phyloP scores from a whole-genome alignment of 441 rosid genomes.

The Populus tomentosa region DNA sequence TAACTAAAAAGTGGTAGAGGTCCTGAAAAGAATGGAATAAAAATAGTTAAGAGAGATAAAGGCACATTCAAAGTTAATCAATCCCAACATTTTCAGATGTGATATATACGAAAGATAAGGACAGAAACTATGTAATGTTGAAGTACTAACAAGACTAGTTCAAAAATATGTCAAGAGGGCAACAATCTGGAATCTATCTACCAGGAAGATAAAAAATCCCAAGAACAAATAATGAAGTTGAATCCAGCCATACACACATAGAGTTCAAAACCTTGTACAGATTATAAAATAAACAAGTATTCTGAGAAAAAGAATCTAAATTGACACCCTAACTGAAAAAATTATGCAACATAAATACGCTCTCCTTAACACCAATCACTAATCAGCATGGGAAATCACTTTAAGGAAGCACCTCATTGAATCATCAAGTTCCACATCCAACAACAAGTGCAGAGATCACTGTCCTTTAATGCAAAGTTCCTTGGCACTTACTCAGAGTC shows the following conservation, averaged over 20 bases:
- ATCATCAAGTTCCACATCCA: not conserved
- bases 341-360: not conserved
- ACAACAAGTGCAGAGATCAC: not conserved
- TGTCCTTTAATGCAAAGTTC: not conserved
- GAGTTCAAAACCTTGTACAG: not conserved
- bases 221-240: not conserved
- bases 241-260: not conserved
- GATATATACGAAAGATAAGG: not conserved
- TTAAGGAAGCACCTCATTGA: not conserved
- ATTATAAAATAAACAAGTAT: not conserved
- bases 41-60: not conserved
- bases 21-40: not conserved
- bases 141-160: not conserved
- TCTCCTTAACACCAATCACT: not conserved
- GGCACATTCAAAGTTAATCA: not conserved
- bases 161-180: not conserved
- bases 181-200: not conserved
- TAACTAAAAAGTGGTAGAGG: not conserved
- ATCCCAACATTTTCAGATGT: not conserved
- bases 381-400: not conserved
- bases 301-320: not conserved
- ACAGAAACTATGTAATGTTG: not conserved
- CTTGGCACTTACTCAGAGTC: not conserved
- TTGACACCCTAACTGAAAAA: not conserved
- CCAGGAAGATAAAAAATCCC: not conserved